Conservation (phyloP, 2,329 filamentous ascomycete species). For the Fusarium compactum region DNA sequence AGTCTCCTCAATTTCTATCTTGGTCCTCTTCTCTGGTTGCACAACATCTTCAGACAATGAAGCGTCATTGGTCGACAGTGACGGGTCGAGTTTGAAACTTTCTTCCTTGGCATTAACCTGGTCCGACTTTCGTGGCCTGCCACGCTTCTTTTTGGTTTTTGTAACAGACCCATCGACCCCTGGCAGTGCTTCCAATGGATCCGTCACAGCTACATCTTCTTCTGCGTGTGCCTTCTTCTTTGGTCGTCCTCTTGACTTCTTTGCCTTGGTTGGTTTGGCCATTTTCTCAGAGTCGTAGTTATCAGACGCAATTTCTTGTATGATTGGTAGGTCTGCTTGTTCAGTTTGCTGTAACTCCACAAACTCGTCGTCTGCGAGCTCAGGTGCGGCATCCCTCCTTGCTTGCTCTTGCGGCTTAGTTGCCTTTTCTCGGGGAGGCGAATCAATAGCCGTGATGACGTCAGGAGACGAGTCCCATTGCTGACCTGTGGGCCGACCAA, state of each 20-base stretch:
- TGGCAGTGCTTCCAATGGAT: slow-evolving; percentile 2
- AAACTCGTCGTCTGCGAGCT: slow-evolving; percentile 8
- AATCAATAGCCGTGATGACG: slow-evolving; percentile 36
- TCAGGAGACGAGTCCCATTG: slow-evolving; percentile 44
- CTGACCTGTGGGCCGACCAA: slow-evolving; percentile 4
- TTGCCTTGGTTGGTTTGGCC: slow-evolving; percentile 39
- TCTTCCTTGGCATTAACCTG: slow-evolving; percentile 28
- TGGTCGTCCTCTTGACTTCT: slow-evolving; percentile 51
- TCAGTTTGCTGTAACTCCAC: not conserved
- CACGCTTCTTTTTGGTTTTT: slow-evolving; percentile 54
- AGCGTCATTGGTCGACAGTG: slow-evolving; percentile 2
- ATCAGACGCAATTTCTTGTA: slow-evolving; percentile 4
- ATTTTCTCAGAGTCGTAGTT: slow-evolving; percentile 33
- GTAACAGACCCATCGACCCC: slow-evolving; percentile 18
- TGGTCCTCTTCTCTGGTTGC: slow-evolving; percentile 12
- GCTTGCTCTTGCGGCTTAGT: slow-evolving; percentile 16
- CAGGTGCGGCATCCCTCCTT: slow-evolving; percentile 1
- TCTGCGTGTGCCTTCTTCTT: slow-evolving; percentile 42
- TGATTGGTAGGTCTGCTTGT: not conserved
- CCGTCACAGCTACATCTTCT: slow-evolving; percentile 25
- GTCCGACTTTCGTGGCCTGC: slow-evolving; percentile 57
- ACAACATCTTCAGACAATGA: slow-evolving; percentile 13
- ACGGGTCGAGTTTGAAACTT: slow-evolving; percentile 9
- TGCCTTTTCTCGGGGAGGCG: slow-evolving; percentile 22
- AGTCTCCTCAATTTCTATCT: slow-evolving; percentile 1